A percentile compares a stretch with the other conserved stretches of the same genome.
Evolutionary conservation across 2,329 filamentous ascomycete genomes (phyloP).

Genomic region (Penicillium polonicum): DNA sequence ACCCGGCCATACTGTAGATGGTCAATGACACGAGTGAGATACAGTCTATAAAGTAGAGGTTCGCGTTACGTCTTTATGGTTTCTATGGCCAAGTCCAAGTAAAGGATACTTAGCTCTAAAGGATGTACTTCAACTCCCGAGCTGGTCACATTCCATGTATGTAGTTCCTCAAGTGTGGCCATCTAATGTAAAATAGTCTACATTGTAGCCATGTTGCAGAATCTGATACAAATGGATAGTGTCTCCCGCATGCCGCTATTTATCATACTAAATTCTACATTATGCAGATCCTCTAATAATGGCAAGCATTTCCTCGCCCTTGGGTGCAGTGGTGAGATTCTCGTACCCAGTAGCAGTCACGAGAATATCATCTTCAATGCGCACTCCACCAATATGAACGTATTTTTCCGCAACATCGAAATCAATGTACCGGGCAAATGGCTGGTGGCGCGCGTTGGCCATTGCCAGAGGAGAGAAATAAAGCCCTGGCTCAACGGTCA

Average conservation of each 20-base stretch:
- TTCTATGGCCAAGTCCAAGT: not conserved
- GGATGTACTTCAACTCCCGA: not conserved
- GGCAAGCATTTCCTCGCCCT: constrained; percentile 57
- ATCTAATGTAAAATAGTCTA: not conserved
- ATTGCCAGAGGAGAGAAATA: constrained; percentile 44
- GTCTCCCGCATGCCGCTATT: not conserved
- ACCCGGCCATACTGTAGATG: too few relatives aligned
- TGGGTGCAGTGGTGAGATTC: constrained; percentile 71
- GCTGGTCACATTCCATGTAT: not conserved
- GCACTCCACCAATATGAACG: constrained; percentile 45
- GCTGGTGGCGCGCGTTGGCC: constrained; percentile 33
- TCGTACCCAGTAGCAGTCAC: constrained; percentile 68
- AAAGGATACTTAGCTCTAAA: not conserved
- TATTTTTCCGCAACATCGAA: constrained; percentile 42
- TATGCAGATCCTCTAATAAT: constrained; percentile 34
- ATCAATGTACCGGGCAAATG: constrained; percentile 39
- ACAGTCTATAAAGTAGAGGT: not conserved
- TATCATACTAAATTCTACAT: not conserved
- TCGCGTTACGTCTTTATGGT: not conserved
- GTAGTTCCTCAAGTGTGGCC: not conserved
- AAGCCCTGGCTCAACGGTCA: constrained; percentile 57
- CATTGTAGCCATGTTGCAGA: not conserved
- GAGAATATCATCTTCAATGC: constrained; percentile 61
- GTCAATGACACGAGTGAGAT: not conserved
- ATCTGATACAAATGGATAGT: too few relatives aligned